Evolutionary conservation across 306 rosid species (phyloP), one percentile per base, ranked within the genome.

Genomic region (Trifolium pratense): DNA sequence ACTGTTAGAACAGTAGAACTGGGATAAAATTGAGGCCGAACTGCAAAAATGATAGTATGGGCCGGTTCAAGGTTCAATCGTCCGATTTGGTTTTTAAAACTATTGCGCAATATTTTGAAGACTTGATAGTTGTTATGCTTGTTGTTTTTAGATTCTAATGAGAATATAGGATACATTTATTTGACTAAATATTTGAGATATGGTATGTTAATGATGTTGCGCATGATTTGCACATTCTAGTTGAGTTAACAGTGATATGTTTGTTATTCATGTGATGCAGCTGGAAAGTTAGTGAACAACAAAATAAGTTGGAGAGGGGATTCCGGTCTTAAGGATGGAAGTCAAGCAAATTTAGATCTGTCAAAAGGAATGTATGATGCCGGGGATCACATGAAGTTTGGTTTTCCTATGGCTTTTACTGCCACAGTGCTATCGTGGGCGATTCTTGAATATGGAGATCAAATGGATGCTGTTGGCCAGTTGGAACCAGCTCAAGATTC

Each of bases 341-440:
- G 56, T 7, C 89, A 87, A 61, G 93, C 79, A 5, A 68, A 61
- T 0, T 48, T 90, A 87, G 97, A 95, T 85, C 89, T 95, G 71
- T 15, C 96, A 6, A 95, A 91, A 72, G 99, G 99, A 75, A 83
- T 95, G 97, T 95, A 82, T 66, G 99, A 95, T 72, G 97, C 99
- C 6, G 99, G 99, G 67, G 99, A 95, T 87, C 88, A 83, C 57
- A 88, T 95, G 84, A 95, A 95, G 84, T 95, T 95, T 75, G 97
- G 95, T 76, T 89, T 94, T 73, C 99, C 99, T 0, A 79, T 94
- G 97, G 97, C 99, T 62, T 94, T 77, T 68, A 91, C 97, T 52
- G 99, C 97, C 37, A 75, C 97, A 0, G 96, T 94, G 66, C 78
- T 94, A 84, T 94, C 99, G 1, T 94, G 99, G 99, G 37, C 91